Conservation (phyloP, 2,329 filamentous ascomycete genomes). For the Alternaria arbusti region DNA sequence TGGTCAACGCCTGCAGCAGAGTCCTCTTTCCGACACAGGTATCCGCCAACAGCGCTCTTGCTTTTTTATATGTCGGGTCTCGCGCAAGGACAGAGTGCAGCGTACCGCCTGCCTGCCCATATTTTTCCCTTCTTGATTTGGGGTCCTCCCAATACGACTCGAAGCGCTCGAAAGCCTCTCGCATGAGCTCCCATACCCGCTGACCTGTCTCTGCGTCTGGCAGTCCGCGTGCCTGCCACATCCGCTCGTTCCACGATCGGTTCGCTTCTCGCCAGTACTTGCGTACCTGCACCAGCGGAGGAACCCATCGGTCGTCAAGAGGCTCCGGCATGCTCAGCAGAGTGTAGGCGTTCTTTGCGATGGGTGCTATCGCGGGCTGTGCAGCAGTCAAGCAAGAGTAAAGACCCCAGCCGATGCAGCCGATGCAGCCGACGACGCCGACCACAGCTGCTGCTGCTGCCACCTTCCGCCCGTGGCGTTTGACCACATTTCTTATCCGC, state of each 20-base stretch:
- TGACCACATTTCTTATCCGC: neutral
- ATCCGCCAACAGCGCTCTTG: neutral
- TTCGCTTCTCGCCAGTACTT: neutral
- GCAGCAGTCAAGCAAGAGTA: neutral
- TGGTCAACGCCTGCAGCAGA: neutral
- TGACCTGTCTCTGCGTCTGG: neutral
- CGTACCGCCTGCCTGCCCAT: neutral
- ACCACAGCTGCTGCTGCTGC: neutral
- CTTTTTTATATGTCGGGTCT: neutral
- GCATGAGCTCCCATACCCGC: neutral
- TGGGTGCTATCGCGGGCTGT: neutral
- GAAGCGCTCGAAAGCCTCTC: neutral
- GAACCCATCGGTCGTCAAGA: neutral
- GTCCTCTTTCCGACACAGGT: neutral
- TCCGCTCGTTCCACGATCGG: neutral
- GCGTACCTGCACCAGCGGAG: neutral
- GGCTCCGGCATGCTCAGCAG: neutral
- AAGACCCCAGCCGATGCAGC: neutral
- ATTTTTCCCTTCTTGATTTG: neutral
- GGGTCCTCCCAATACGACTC: neutral
- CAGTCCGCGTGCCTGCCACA: neutral
- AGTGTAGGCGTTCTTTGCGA: neutral
- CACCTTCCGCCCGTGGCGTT: neutral
- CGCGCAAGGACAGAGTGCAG: neutral
- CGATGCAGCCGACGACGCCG: neutral